Conservation (phyloP, 2,329 filamentous ascomycete species). For the Fusarium sp. region DNA sequence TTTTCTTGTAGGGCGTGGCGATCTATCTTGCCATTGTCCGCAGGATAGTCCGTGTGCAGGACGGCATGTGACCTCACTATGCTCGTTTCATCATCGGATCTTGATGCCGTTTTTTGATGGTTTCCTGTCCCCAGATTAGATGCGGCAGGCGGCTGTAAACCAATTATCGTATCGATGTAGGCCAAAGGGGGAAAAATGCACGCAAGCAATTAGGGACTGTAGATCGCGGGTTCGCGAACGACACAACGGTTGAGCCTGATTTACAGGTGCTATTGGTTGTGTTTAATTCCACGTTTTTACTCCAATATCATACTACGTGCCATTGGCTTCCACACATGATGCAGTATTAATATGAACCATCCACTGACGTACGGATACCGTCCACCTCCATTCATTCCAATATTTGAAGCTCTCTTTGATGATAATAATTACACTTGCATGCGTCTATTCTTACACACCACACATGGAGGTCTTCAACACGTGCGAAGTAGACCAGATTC, state of each 20-base stretch:
- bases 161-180: constrained; percentile 39
- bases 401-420: constrained; percentile 1
- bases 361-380: not conserved
- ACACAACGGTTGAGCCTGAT: not conserved
- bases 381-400: constrained; percentile 19
- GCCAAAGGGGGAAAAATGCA: constrained; percentile 45
- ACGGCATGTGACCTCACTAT: constrained; percentile 48
- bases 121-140: constrained; percentile 44
- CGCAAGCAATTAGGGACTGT: constrained; percentile 23
- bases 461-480: constrained; percentile 6
- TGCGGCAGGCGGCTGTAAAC: constrained; percentile 34
- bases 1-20: constrained; percentile 21
- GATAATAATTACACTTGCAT: constrained; percentile 8
- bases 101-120: constrained; percentile 44
- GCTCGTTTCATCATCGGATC: constrained; percentile 45
- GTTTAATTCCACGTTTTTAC: not conserved
- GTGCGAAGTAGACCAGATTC: constrained; percentile 33
- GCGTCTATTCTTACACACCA: constrained; percentile 8
- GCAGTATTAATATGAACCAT: not conserved
- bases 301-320: not conserved
- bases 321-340: not conserved
- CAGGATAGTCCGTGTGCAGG: constrained; percentile 46
- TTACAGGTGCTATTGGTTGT: not conserved
- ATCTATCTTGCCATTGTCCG: constrained; percentile 46
- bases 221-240: not conserved